Evolutionary conservation across 306 rosid species (phyloP).

Genomic region (Vicia sativa): DNA sequence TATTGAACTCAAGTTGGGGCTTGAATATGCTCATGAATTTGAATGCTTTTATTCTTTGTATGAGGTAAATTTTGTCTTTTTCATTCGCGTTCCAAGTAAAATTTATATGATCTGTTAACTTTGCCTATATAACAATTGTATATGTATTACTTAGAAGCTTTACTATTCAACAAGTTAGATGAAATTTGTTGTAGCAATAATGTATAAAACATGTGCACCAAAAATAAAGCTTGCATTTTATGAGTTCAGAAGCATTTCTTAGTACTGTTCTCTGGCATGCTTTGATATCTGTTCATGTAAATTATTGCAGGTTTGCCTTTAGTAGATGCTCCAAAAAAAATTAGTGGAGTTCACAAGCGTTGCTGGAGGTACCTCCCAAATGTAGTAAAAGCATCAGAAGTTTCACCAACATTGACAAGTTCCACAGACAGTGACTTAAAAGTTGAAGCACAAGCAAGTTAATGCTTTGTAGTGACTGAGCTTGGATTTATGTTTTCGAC

Average conservation of each 20-base stretch:
- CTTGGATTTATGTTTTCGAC: slow-evolving; percentile 18
- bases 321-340: slow-evolving; percentile 79
- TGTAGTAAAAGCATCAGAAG: slow-evolving; percentile 45
- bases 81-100: slow-evolving; percentile 12
- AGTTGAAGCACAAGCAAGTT: slow-evolving; percentile 61
- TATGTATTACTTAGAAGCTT: slow-evolving; percentile 25
- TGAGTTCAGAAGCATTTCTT: neutral
- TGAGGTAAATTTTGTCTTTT: slow-evolving; percentile 5
- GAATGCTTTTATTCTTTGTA: slow-evolving; percentile 3
- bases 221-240: slow-evolving; percentile 4
- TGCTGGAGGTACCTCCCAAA: slow-evolving; percentile 85
- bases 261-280: slow-evolving; percentile 24
- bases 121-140: slow-evolving; percentile 1
- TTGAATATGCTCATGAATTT: slow-evolving; percentile 16
- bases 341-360: slow-evolving; percentile 98
- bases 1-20: slow-evolving; percentile 16
- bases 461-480: slow-evolving; percentile 40
- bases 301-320: slow-evolving; percentile 67
- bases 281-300: slow-evolving; percentile 29
- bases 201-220: slow-evolving; percentile 4
- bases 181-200: neutral
- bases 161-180: neutral
- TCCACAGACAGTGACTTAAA: slow-evolving; percentile 51
- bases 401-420: slow-evolving; percentile 43
- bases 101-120: neutral